Evolutionary conservation across 306 rosid genomes (phyloP).

Genomic region (Rubus idaeus): DNA sequence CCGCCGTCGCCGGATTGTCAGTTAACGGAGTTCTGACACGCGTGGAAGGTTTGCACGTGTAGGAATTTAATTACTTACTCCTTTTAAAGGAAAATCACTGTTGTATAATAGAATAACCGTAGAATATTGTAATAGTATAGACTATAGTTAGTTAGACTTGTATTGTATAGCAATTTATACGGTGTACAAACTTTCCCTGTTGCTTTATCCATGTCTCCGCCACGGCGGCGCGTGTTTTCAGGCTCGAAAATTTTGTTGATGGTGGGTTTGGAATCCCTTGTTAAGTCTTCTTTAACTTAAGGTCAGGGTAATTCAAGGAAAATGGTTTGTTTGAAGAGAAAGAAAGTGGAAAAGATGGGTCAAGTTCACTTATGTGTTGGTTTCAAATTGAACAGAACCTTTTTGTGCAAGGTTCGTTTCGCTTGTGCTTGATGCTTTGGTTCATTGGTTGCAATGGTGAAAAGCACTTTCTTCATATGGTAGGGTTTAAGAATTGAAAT

Average conservation of each 20-base stretch:
- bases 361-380: neutral
- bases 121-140: constrained; percentile 21
- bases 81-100: neutral
- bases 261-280: too few species aligned
- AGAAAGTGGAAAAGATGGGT: neutral
- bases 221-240: constrained; percentile 10
- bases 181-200: constrained; percentile 15
- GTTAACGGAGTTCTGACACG: constrained; percentile 32
- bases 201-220: neutral
- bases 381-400: constrained; percentile 1
- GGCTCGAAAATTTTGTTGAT: neutral
- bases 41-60: constrained; percentile 16
- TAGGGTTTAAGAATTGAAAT: constrained; percentile 21
- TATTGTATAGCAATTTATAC: constrained; percentile 21
- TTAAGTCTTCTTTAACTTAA: neutral
- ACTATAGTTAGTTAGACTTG: constrained; percentile 12
- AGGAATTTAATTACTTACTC: neutral
- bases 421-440: constrained; percentile 1
- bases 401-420: constrained; percentile 11
- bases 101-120: constrained; percentile 43
- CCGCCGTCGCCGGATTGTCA: constrained; percentile 55
- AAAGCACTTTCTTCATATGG: constrained; percentile 11
- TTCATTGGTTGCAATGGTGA: constrained; percentile 3
- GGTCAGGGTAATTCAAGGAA: neutral
- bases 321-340: neutral